phyloP scores from a whole-genome alignment of 768 basidiomycete species.

The Amanita thiersii region DNA sequence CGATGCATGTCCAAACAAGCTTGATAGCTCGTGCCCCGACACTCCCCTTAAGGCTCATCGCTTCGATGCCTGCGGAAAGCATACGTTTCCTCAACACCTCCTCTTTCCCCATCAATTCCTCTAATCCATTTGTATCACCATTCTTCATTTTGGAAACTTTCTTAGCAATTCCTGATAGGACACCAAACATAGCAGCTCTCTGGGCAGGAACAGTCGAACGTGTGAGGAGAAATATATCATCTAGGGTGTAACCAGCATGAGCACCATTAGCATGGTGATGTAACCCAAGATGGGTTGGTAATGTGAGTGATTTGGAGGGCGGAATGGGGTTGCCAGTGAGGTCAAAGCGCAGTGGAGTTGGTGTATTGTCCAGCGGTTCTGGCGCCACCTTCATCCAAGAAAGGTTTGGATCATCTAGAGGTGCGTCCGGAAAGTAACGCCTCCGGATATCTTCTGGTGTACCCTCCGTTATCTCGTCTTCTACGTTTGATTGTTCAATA shows the following conservation, averaged over 20 bases:
- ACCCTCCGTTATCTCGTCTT: conserved; percentile 34
- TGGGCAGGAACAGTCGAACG: conserved; percentile 81
- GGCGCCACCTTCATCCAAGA: conserved; percentile 61
- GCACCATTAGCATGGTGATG: conserved; percentile 83
- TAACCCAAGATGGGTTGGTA: conserved; percentile 81
- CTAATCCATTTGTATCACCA: conserved; percentile 26
- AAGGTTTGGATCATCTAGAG: conserved; percentile 62
- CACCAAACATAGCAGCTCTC: conserved; percentile 70
- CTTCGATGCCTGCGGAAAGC: conserved; percentile 58
- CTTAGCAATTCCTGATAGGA: conserved; percentile 53
- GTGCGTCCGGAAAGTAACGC: conserved; percentile 72
- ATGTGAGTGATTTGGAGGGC: conserved; percentile 34
- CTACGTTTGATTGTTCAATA: conserved; percentile 6
- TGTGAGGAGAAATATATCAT: conserved; percentile 74
- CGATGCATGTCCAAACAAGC: conserved; percentile 66
- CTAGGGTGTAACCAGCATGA: conserved; percentile 82
- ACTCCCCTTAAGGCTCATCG: conserved; percentile 55
- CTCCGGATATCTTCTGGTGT: conserved; percentile 78
- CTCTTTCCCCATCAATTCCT: conserved; percentile 29
- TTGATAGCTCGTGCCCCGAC: conserved; percentile 64
- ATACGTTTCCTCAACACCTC: conserved; percentile 52
- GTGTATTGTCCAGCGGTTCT: conserved; percentile 17
- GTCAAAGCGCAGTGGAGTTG: conserved; percentile 62
- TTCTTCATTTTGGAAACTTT: conserved; percentile 22
- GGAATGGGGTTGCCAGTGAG: conserved; percentile 68